phyloP scores from a whole-genome alignment of 768 basidiomycete genomes.

The Podaxis sp. region DNA sequence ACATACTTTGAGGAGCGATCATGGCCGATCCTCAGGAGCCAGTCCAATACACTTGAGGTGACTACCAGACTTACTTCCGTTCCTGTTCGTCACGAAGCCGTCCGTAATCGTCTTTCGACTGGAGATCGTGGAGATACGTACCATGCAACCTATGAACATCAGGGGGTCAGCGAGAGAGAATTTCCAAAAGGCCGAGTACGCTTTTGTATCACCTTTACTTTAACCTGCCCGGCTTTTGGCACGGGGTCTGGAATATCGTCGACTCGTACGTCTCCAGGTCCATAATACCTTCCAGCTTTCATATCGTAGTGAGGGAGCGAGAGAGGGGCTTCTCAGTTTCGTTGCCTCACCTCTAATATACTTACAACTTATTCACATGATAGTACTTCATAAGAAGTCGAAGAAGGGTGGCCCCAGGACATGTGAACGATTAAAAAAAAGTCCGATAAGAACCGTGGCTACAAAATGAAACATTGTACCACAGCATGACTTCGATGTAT shows the following conservation, averaged over 20 bases:
- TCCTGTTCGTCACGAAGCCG: slow-evolving; percentile 19
- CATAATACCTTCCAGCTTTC: slow-evolving; percentile 47
- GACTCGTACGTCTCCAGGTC: slow-evolving; percentile 39
- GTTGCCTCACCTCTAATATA: neutral
- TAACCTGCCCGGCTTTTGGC: slow-evolving; percentile 36
- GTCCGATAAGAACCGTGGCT: neutral
- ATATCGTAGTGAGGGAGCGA: slow-evolving; percentile 21
- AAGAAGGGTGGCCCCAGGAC: neutral
- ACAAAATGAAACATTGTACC: neutral
- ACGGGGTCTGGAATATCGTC: slow-evolving; percentile 41
- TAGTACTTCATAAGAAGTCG: neutral
- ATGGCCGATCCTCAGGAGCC: neutral
- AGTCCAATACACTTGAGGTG: neutral
- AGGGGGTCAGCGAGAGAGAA: neutral
- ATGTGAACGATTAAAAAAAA: neutral
- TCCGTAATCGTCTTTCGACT: neutral
- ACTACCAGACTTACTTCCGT: slow-evolving; percentile 26
- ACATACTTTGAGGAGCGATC: slow-evolving; percentile 30
- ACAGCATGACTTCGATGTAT: neutral
- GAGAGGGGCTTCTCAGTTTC: neutral
- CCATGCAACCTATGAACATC: neutral
- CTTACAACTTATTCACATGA: neutral
- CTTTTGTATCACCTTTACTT: slow-evolving; percentile 35
- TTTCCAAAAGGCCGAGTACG: too few species aligned
- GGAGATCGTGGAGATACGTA: neutral